Percentiles rank a stretch among this genome's conserved stretches.
These are phyloP conservation scores for Heliamphora exappendiculata DNA, from an alignment of 148 eudicot species.

Conservation along the genomic window DNA sequence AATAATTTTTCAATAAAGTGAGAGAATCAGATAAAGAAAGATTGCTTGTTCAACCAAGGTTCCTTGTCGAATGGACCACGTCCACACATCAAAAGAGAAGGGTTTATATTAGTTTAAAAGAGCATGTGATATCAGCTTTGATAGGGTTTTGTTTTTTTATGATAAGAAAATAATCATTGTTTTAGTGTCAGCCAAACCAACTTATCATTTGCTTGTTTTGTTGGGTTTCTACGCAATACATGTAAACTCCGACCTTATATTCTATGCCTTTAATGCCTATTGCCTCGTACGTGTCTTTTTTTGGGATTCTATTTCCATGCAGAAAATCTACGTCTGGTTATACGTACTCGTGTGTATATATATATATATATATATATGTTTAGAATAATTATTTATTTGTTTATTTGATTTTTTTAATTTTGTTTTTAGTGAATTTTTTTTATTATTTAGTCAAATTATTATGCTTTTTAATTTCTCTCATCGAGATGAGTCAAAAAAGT, in stretches of 20 bases:
- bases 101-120: slow-evolving; percentile 27
- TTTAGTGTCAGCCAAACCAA: slow-evolving; percentile 47
- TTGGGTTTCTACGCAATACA: slow-evolving; percentile 51
- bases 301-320: slow-evolving; percentile 7
- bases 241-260: slow-evolving; percentile 18
- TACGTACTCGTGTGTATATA: no score
- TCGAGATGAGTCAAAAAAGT: no score
- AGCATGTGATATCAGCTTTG: slow-evolving; percentile 26
- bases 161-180: slow-evolving; percentile 16
- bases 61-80: slow-evolving; percentile 45
- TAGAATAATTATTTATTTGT: no score
- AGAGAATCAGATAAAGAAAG: slow-evolving; percentile 12
- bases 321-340: slow-evolving; percentile 2
- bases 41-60: slow-evolving; percentile 40
- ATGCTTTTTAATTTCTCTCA: no score
- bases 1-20: not conserved
- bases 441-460: no score
- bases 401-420: no score
- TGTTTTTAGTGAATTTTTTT: no score
- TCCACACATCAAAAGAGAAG: slow-evolving; percentile 16
- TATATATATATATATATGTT: no score
- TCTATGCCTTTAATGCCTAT: not conserved
- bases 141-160: not conserved
- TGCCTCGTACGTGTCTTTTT: not conserved
- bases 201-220: slow-evolving; percentile 47